Evolutionary conservation across 441 rosid genomes (phyloP), one percentile per base, ranked within the genome.

Genomic region (Kokia cookei): DNA sequence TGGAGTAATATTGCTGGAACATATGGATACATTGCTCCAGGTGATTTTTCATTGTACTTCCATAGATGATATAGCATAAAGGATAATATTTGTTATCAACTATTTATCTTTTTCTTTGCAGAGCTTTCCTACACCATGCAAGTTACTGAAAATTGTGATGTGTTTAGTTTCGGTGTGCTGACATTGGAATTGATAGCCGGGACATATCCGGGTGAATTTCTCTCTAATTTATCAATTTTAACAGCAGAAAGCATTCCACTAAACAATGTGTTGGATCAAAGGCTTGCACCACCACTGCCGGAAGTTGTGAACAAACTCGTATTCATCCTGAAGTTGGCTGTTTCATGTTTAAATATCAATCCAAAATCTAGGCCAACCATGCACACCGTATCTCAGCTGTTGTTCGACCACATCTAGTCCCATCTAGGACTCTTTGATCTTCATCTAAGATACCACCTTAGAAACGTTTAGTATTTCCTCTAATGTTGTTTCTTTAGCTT

Each of bases 121-220:
- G 82, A 84, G 69, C 66, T 81, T 22, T 73, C 82, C 1, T 84
- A 79, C 71, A 81, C 78, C 3, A 80, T 57, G 81, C 73, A 76
- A 48, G 81, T 78, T 26, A 84, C 83, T 0, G 78, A 81, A 40
- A 80, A 84, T 48, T 74, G 82, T 1, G 86, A 87, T 40, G 77
- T 82, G n/a, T 77, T 82, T 54, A 82, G 86, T 26, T 85, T 85
- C 0, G 84, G 87, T 13, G 80, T 79, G 7, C 37, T 82, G 12
- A 61, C 73, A 4, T 10, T 85, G 13, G 78, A 85, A 67, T 73
- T 85, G 15, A 73, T 85, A 1, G 63, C 43, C 32, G 85, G 88
- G 15, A 43, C 47, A 22, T 84, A 85, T 68, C 87, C 84, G 0
- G 77, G 82, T 1, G 82, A 81, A 29, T 1, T 66, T n/a, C 59